Base-by-base conservation (phyloP, 2,329 filamentous ascomycete species). In the Penicillium vulpinum region DNA sequence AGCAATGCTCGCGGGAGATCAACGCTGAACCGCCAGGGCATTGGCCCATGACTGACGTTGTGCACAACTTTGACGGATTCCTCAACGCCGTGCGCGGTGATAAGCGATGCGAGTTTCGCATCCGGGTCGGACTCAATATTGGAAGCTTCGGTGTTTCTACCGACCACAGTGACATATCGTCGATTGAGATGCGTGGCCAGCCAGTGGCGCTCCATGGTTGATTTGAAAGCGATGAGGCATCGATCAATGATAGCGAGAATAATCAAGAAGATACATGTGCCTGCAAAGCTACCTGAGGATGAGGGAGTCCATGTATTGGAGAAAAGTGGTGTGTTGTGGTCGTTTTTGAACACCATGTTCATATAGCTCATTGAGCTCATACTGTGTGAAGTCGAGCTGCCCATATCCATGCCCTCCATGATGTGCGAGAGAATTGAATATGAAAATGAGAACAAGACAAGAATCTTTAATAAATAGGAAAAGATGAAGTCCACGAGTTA, bases 251-350 rank as follows among this genome's bases (percentile, higher is more conserved):
- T 80, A 58, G 87, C 87, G 50, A 97, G 86, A 43, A 89, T 66
- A 71, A 96, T 87, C 57, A 97, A 83, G 77, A 97, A 97, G 73
- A 97, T 90, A 79, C 93, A 96, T 28, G 91, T 96, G 54, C 86
- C 93, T 2, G 91, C 91, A 75, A 97, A 97, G 58, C 83, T 78
- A 65, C 88, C 91, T 6, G 82, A 78, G 35, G 78, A 87, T 28
- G 71, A 76, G 5, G 93, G 93, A 2, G 89, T 88, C 91, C 92
- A 97, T 51, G 80, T 73, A 22, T 76, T 72, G 16, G 90, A 87
- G 78, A 82, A 91, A 44, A 91, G 80, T 3, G 87, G 80, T 1
- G 87, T 90, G 54, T 71, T 75, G 45, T 84, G 84, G 55, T 79
- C 77, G 61, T 81, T 85, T 64, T 87, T 87, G 61, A 78, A 78